A percentile compares a stretch with the other conserved stretches of the same genome.
phyloP scores from a whole-genome alignment of 305 asterid genomes.

The Petunia hybrid region DNA sequence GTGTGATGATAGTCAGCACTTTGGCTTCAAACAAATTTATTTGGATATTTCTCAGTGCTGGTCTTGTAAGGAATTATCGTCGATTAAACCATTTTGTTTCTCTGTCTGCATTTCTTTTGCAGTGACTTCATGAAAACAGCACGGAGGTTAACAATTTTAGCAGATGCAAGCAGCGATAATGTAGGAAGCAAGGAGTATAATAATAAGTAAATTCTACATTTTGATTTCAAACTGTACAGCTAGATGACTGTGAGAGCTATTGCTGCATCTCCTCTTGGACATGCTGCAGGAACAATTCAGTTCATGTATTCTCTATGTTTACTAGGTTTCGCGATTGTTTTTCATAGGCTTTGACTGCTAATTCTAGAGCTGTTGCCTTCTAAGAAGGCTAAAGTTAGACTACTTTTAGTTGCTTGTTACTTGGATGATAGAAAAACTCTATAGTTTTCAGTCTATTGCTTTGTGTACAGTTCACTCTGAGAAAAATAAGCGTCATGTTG shows the following conservation, averaged over 20 bases:
- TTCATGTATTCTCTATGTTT: slow-evolving; percentile 5
- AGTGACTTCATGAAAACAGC: slow-evolving; percentile 33
- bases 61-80: not conserved
- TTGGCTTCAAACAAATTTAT: not conserved
- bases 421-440: not conserved
- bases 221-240: not conserved
- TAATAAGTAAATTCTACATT: not conserved
- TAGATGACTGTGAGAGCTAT: not conserved
- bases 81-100: not conserved
- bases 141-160: slow-evolving; percentile 25
- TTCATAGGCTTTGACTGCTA: slow-evolving; percentile 25
- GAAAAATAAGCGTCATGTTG: no score
- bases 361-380: slow-evolving; percentile 21
- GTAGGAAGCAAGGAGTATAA: slow-evolving; percentile 7
- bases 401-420: not conserved
- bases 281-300: not conserved
- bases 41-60: not conserved
- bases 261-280: not conserved
- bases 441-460: no score
- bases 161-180: slow-evolving; percentile 3
- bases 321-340: slow-evolving; percentile 32
- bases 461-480: no score
- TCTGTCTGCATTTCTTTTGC: not conserved
- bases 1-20: not conserved
- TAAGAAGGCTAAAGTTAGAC: not conserved